Evolutionary conservation across 1,139 yeast species (phyloP), one percentile per base, ranked within the genome.

Genomic region (Pichia sp.): DNA sequence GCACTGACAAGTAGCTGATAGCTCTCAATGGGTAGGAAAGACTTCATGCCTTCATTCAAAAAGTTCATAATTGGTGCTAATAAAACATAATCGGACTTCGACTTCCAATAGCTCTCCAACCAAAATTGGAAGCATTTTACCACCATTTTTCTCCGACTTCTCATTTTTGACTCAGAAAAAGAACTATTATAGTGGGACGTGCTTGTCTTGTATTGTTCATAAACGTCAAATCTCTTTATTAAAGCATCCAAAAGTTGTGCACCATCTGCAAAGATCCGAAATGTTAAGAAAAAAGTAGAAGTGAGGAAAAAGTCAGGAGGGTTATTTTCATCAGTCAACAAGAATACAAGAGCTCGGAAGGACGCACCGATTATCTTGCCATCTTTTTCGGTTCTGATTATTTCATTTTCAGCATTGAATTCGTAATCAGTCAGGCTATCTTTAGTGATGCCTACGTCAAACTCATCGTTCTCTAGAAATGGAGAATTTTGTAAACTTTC

Each of bases 81-180:
- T 34, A 83, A 73, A 23, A 69, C 71, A 56, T 77, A 79, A 64
- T 89, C 96, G 13, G 71, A 62, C 51, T 75, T 79, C 5, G 66
- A 63, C 59, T 82, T 79, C 96, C 96, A 91, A 65, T 85, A 89
- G 50, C 93, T 84, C 67, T 88, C 95, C 68, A 90, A 70, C 98
- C 98, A 91, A 48, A 82, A 72, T 62, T 82, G 86, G 62, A 89
- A 81, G 67, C 86, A 74, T 60, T 78, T 80, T 58, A 84, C 81
- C 42, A 88, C 81, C 51, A 85, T 70, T 55, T 82, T 78, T 62
- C 95, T 74, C 64, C 95, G 75, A 58, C 77, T 82, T 61, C 83
- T 82, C 49, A 85, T 62, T 53, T 76, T 74, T 21, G 82, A 71
- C 57, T 80, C 80, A 58, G 70, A 56, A 30, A 76, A 67, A 12